phyloP scores from a whole-genome alignment of 2,329 filamentous ascomycete species.

The Graphium sp. region DNA sequence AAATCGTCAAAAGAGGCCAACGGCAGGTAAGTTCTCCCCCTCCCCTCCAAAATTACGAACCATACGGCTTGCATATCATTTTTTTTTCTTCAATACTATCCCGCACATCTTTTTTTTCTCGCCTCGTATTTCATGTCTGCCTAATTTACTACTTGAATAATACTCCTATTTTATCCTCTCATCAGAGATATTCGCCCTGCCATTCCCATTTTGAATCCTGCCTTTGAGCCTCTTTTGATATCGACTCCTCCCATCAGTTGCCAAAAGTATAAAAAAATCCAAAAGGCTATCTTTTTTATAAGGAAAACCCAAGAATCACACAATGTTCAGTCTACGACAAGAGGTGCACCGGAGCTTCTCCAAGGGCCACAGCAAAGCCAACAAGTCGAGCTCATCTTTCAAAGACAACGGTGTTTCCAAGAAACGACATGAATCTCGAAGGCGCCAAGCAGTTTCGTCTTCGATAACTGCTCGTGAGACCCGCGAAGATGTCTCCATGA shows the following conservation, averaged over 20 bases:
- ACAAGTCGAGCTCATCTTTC: slow-evolving; percentile 4
- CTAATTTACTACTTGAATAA: not conserved
- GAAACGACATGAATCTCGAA: slow-evolving; percentile 2
- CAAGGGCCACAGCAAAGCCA: slow-evolving; percentile 4
- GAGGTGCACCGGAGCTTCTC: slow-evolving; percentile 3
- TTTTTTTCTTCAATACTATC: too few species aligned
- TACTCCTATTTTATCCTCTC: not conserved
- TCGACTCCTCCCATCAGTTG: not conserved
- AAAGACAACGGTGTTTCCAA: slow-evolving; percentile 4
- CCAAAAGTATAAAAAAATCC: not conserved
- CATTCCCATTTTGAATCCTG: not conserved
- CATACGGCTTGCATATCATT: too few species aligned
- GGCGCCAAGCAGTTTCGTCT: slow-evolving; percentile 1
- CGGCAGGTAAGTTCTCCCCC: too few species aligned
- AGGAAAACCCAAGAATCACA: not conserved
- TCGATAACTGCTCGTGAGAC: slow-evolving; percentile 2
- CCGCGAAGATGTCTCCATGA: slow-evolving; percentile 3
- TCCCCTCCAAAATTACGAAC: too few species aligned
- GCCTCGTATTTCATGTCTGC: not conserved
- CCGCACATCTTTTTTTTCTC: too few species aligned
- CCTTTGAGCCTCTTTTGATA: not conserved
- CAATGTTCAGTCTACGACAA: slow-evolving; percentile 4
- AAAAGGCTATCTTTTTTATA: not conserved
- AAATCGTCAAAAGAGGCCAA: too few species aligned
- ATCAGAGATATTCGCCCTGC: too few species aligned